Evolutionary conservation across 257 asterid species (phyloP), one percentile per base, ranked within the genome.

Genomic region (Vinca minor): DNA sequence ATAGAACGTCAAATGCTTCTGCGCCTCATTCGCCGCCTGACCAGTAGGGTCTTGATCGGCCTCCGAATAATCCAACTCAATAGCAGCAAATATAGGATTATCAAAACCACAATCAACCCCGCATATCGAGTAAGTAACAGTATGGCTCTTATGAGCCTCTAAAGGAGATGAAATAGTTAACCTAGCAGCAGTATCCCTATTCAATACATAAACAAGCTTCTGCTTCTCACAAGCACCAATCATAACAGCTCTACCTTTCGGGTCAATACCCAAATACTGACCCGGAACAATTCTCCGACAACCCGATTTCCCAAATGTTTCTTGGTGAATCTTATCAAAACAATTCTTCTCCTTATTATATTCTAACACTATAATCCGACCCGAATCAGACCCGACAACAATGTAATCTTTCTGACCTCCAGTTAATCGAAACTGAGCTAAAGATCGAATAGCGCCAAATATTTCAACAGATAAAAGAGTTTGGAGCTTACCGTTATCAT

Each of bases 231-330:
- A 83, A 49, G 99, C 99, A 61, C 96, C 97, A 66, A 89, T 73
- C 99, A 93, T 89, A 1, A 88, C 97, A 68, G 99, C 99, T 77
- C 99, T 83, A 61, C 99, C 99, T 82, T 93, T 93, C 11, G 99
- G 99, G 74, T 93, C 99, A 56, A 93, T 71, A 29, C 92, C 99
- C 75, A 89, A 65, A 76, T 79, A 93, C 83, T 93, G 99, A 2
- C 99, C 99, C 0, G 99, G 99, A 3, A 93, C 99, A 49, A 93
- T 93, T 42, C 99, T 74, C 42, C 97, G 84, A 68, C 99, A 89
- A 4, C 99, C 99, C 0, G 99, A 93, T 61, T 93, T 93, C 28
- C 99, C 99, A 42, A 84, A 93, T 0, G 97, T 93, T 71, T 93
- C 97, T 79, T 93, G 99, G 64, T 93, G 99, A 61, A 89, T 68